A percentile compares a stretch with the other conserved stretches of the same genome.
phyloP scores from a whole-genome alignment of 148 eudicot species.

The Rhododendron molle region DNA sequence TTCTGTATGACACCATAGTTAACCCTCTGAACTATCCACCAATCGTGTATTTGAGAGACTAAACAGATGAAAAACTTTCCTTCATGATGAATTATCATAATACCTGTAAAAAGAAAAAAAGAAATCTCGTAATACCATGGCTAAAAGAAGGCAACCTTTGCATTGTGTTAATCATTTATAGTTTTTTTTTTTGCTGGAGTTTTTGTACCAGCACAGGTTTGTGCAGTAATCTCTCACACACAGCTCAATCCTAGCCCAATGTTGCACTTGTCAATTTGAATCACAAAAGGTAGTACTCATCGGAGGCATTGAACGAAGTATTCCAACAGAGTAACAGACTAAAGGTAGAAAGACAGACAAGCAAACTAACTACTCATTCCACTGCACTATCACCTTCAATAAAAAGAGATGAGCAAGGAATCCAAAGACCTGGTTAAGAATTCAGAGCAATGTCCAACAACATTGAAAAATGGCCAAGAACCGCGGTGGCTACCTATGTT shows the following conservation, averaged over 20 bases:
- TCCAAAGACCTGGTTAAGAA: not conserved
- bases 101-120: not conserved
- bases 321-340: not conserved
- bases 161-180: not conserved
- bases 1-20: not conserved
- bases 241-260: not conserved
- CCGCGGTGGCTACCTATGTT: not conserved
- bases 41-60: not conserved
- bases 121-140: not conserved
- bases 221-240: not conserved
- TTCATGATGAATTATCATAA: not conserved
- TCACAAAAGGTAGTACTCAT: not conserved
- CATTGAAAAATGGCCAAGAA: not conserved
- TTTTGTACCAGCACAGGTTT: not conserved
- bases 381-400: not conserved
- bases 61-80: not conserved
- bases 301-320: not conserved
- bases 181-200: not conserved
- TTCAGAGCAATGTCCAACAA: not conserved
- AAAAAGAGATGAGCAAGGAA: not conserved
- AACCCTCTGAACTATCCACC: not conserved
- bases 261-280: not conserved
- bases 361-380: not conserved
- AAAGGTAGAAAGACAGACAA: not conserved
- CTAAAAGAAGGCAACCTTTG: not conserved